Base-by-base conservation (phyloP, 2,329 filamentous ascomycete genomes). In the Ampelomyces quisqualis region DNA sequence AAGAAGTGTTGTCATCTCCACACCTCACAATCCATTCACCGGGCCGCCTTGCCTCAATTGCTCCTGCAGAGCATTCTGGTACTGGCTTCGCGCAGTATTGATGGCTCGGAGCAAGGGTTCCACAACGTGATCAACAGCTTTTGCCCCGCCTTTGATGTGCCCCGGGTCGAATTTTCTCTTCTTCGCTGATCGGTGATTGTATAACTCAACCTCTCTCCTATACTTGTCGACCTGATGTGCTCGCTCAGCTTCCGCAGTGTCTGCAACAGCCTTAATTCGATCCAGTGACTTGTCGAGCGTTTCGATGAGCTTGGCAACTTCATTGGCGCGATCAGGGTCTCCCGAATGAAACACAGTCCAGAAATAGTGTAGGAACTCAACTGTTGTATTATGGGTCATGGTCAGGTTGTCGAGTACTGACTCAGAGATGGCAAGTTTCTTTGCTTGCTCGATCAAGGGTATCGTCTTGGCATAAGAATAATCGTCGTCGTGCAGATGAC, bases 331-430 rank as follows among this genome's bases (percentile, higher is more conserved):
- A 45, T 88, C 84, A 1, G 87, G 73, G 61, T 96, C 88, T 10
- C 90, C 91, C 0, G 90, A 96, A 18, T 95, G 77, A 61, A 95
- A 98, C 0, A 90, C 83, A 22, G 81, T 79, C 91, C 91, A 98
- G 73, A 98, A 98, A 67, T 97, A 94, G 57, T 91, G 88, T n/a
- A 98, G 74, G 60, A 97, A 98, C 62, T 98, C 93, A 24, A 88
- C 85, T 0, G 89, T 94, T 0, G 93, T 98, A 38, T 90, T 90
- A 65, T 97, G 90, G 0, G 91, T 95, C 40, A 86, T 76, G 9
- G 74, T 76, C n/a, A 87, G 62, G 13, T 78, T 78, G 51, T 86
- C 82, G 51, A 81, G 82, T 2, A 82, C 71, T 2, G 67, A 38
- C 39, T 69, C 62, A 9, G 65, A 66, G 1, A 77, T 62, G 17